Base-by-base conservation (phyloP, 345 rosid species). In the Citrus trifoliata region DNA sequence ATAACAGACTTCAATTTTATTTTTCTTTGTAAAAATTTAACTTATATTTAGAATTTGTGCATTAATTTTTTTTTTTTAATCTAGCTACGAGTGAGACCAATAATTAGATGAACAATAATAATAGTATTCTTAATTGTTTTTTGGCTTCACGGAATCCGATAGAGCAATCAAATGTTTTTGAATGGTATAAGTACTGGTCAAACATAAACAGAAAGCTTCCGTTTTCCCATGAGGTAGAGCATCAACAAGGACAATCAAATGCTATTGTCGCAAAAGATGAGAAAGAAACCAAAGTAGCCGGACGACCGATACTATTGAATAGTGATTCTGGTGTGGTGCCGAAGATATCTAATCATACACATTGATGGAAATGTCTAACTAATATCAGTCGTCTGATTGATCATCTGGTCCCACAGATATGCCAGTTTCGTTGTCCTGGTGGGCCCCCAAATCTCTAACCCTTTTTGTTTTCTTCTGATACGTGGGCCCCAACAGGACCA, bases 301-400 rank as follows among this genome's bases (percentile, higher is more conserved):
- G 56, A 4, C 22, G 56, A 0, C 42, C 10, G 42, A 38, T 38
- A 9, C 42, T 8, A 6, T 38, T 42, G 14, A 42, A 42, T 3
- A 42, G 3, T 2, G 51, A 12, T 42, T 42, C 14, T 0, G 51
- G 51, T 42, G 3, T 3, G 16, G 51, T 42, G 16, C 4, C 16
- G 3, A 42, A 42, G 4, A 3, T 3, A 42, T 0, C 3, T 3
- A 42, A 65, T 32, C 62, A 48, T 0, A 71, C 3, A 61, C 7
- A 9, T 7, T 21, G 64, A n/a, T 67, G 32, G 27, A 38, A 24
- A 38, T 61, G 70, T 28, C 30, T 5, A 27, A 16, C 16, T 14
- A 27, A 16, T 58, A 59, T 61, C 46, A 32, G 32, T 70, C 81
- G 81, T 74, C 79, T 0, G 71, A 53, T 53, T 18, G 58, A 67